Conservation (phyloP, 257 asterid genomes). For the Euphrasia confusa region DNA sequence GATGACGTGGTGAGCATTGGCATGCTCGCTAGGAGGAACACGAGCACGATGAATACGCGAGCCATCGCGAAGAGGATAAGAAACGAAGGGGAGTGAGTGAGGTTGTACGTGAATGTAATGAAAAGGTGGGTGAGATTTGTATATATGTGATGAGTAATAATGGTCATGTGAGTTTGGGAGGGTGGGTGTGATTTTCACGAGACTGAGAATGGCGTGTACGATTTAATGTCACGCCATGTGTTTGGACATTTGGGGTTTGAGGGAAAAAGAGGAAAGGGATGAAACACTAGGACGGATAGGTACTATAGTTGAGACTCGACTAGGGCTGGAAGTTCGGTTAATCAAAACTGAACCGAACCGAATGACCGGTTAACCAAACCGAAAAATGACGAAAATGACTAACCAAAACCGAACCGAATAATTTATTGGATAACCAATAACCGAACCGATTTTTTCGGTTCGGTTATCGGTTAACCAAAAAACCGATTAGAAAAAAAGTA, state of each 20-base stretch:
- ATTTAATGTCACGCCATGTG: conserved; percentile 9
- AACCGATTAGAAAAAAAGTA: too few species aligned
- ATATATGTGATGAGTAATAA: neutral
- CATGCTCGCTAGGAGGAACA: conserved; percentile 28
- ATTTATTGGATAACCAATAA: too few species aligned
- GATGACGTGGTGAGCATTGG: neutral
- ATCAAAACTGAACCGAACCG: too few species aligned
- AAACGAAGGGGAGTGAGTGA: too few species aligned
- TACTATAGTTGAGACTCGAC: neutral
- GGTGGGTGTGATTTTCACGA: conserved; percentile 33
- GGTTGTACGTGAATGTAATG: neutral
- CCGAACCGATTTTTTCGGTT: too few species aligned
- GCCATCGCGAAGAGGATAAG: neutral
- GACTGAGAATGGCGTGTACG: conserved; percentile 5
- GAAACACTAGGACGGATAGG: neutral
- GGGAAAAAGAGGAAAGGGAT: neutral
- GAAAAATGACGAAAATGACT: too few species aligned
- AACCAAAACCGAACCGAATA: too few species aligned
- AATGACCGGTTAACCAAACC: too few species aligned
- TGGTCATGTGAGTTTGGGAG: conserved; percentile 36
- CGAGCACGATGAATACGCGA: neutral
- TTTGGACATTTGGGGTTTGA: neutral
- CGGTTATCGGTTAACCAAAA: too few species aligned
- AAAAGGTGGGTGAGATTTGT: conserved; percentile 23
- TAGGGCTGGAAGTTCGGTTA: too few species aligned